Conservation (phyloP, 2,329 filamentous ascomycete species). For the Epichloe festucae region DNA sequence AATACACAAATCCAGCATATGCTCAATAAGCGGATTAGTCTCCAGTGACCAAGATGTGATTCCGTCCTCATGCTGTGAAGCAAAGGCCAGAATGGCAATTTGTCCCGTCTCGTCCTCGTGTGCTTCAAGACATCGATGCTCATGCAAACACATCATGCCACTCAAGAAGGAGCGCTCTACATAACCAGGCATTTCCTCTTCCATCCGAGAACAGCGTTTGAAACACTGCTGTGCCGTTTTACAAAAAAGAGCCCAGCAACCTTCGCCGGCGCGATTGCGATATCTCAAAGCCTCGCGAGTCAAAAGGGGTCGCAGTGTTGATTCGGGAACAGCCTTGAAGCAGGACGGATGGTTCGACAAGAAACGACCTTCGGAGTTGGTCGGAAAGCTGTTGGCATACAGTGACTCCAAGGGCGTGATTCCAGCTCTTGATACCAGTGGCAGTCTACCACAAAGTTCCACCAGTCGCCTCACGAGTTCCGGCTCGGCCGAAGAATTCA, state of each 20-base stretch:
- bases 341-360: slow-evolving; percentile 15
- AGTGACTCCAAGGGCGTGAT: slow-evolving; percentile 18
- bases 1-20: neutral
- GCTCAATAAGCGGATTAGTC: neutral
- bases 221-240: neutral
- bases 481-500: slow-evolving; percentile 14
- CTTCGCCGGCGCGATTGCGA: slow-evolving; percentile 8
- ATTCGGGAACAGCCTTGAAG: slow-evolving; percentile 6
- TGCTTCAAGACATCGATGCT: neutral
- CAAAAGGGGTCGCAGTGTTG: slow-evolving; percentile 11
- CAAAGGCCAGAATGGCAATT: slow-evolving; percentile 2
- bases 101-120: slow-evolving; percentile 3
- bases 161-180: neutral
- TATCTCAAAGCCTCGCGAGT: slow-evolving; percentile 13
- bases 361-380: neutral
- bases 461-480: slow-evolving; percentile 14
- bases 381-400: slow-evolving; percentile 12
- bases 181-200: neutral
- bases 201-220: neutral
- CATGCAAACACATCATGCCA: neutral
- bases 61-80: neutral
- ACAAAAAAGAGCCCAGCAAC: slow-evolving; percentile 17
- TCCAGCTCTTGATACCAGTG: slow-evolving; percentile 7
- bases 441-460: slow-evolving; percentile 8
- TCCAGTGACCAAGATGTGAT: neutral